Base-by-base conservation (phyloP, 768 basidiomycete species). In the Amanita phalloides region DNA sequence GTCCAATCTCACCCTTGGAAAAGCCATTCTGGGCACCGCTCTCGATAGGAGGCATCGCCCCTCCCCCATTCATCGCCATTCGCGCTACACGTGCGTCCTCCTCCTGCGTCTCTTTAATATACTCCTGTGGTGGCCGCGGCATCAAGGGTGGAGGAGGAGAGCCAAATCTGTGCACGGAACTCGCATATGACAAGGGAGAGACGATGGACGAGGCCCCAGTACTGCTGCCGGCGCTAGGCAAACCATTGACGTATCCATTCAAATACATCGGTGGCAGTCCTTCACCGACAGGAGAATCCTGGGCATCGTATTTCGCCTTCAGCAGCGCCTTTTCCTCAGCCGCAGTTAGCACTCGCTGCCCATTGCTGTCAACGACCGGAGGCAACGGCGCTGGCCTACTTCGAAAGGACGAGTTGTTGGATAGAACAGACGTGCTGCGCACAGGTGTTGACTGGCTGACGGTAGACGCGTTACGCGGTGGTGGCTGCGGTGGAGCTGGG, bases 51-150 rank as follows among this genome's bases (percentile, higher is more conserved):
- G 61, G 65, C 28, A 56, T 58, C 20, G 56, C 63, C 36, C n/a
- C n/a, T n/a, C n/a, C n/a, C n/a, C 61, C 68, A 49, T 66, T 70
- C 48, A 64, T 60, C 30, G 69, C 70, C 41, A 66, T 62, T 43
- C 66, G 64, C 32, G 75, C 74, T 9, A 80, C 71, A 13, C 84
- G 75, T 13, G 75, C 68, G 57, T 90, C 85, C 57, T 83, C 86
- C 57, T 83, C 82, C 54, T 78, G 82, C 14, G 88, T 90, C 67
- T 90, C 84, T 56, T 84, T 78, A 54, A 91, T 88, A 62, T 90
- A 90, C 50, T 86, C 82, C 5, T 63, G 78, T 7, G 88, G 89
- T 1, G 88, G 89, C 47, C 82, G 79, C 2, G 88, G 89, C 71
- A 76, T 68, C 55, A 90, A 67, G 6, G 88, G 86, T 1, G 87